phyloP scores from a whole-genome alignment of 192 early-diverging fungal genomes.

The Dissophora ornata region DNA sequence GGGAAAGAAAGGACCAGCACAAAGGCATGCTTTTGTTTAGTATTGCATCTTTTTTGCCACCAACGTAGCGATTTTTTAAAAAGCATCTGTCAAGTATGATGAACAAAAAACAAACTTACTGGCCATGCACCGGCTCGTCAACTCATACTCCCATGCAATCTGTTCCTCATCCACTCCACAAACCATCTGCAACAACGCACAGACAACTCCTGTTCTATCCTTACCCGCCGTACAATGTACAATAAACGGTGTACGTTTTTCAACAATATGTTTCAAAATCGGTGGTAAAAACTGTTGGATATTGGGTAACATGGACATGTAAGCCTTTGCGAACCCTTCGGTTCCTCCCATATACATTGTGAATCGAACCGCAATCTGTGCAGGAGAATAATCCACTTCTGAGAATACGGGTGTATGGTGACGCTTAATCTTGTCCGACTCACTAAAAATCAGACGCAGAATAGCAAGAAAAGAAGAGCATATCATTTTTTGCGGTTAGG shows the following conservation, averaged over 20 bases:
- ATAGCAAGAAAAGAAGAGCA: neutral
- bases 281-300: slow-evolving; percentile 52
- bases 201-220: slow-evolving; percentile 73
- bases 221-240: slow-evolving; percentile 81
- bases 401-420: slow-evolving; percentile 63
- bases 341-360: slow-evolving; percentile 65
- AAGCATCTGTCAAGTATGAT: neutral
- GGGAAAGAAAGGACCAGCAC: too few species aligned
- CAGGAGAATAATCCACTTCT: slow-evolving; percentile 67
- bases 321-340: slow-evolving; percentile 63
- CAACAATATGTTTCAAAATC: slow-evolving; percentile 61
- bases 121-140: slow-evolving; percentile 57
- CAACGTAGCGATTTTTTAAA: too few species aligned
- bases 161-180: slow-evolving; percentile 75
- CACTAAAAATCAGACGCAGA: slow-evolving; percentile 29
- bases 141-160: slow-evolving; percentile 73
- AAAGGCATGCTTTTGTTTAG: too few species aligned
- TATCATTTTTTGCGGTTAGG: too few species aligned
- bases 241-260: slow-evolving; percentile 62
- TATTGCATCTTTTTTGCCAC: too few species aligned
- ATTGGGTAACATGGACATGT: slow-evolving; percentile 61
- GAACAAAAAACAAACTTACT: slow-evolving; percentile 20
- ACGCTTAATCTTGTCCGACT: slow-evolving; percentile 49
- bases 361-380: slow-evolving; percentile 64
- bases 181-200: slow-evolving; percentile 67